phyloP scores from a whole-genome alignment of 176 grass and related monocot genomes.

The Saccharum spontaneum region DNA sequence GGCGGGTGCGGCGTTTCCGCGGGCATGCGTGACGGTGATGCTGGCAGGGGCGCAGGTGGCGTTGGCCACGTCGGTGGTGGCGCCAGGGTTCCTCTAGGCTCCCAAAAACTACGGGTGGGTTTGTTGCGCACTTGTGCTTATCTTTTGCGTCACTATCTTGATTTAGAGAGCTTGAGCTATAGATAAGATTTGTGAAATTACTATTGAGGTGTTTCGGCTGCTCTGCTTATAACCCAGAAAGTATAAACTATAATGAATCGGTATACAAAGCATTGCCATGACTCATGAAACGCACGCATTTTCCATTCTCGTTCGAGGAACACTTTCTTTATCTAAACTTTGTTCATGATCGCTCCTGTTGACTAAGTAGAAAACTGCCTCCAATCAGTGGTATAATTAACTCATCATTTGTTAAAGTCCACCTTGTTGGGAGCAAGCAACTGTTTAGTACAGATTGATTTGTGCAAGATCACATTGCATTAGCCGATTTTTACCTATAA shows the following conservation, averaged over 20 bases:
- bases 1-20: too few relatives aligned
- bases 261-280: neutral
- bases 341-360: too few relatives aligned
- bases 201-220: neutral
- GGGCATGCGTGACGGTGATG: neutral
- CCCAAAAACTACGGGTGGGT: conserved; percentile 36
- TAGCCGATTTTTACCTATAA: neutral
- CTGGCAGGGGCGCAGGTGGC: conserved; percentile 7
- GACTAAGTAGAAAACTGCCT: too few relatives aligned
- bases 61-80: conserved; percentile 17
- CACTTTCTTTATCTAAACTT: too few relatives aligned
- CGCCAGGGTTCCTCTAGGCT: conserved; percentile 59
- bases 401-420: neutral
- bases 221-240: neutral
- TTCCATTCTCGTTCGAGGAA: too few relatives aligned
- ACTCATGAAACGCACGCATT: too few relatives aligned
- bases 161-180: neutral
- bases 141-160: neutral
- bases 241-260: neutral
- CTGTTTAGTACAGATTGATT: neutral
- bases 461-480: neutral
- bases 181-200: neutral
- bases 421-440: neutral
- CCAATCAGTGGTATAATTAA: neutral
- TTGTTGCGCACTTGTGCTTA: neutral